phyloP scores from a whole-genome alignment of 805 yeast species.

The Spathaspora arborariae region DNA sequence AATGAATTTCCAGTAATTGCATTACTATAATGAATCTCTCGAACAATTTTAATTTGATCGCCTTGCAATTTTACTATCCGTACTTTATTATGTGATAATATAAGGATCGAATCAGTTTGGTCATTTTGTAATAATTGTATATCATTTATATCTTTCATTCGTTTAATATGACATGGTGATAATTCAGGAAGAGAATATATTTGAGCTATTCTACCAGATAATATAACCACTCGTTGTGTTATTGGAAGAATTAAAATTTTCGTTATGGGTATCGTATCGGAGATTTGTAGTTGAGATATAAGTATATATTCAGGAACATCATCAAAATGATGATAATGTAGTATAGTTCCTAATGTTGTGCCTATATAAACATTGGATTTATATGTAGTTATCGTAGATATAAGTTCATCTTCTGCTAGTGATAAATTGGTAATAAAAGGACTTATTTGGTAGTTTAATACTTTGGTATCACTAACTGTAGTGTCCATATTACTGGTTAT shows the following conservation, averaged over 20 bases:
- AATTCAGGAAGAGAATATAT: conserved; percentile 35
- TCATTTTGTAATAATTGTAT: conserved; percentile 20
- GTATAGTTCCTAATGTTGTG: conserved; percentile 30
- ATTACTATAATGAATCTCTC: conserved; percentile 28
- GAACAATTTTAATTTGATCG: conserved; percentile 26
- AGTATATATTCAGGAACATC: conserved; percentile 34
- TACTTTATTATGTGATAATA: conserved; percentile 26
- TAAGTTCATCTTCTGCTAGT: conserved; percentile 1
- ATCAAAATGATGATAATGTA: conserved; percentile 37
- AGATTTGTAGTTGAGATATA: conserved; percentile 19
- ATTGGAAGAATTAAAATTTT: conserved; percentile 24
- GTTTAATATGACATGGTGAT: conserved; percentile 33
- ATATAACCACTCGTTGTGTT: conserved; percentile 20
- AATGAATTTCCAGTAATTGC: conserved; percentile 25
- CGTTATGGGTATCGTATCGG: conserved; percentile 12
- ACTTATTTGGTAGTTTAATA: conserved; percentile 3
- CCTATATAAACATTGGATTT: conserved; percentile 34
- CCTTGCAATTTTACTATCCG: conserved; percentile 26
- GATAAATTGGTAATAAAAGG: conserved; percentile 4
- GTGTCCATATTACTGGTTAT: not conserved
- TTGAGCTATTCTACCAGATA: conserved; percentile 23
- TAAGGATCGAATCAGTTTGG: conserved; percentile 24
- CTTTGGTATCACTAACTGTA: not conserved
- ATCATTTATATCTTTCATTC: conserved; percentile 32
- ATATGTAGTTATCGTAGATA: conserved; percentile 20